Evolutionary conservation across 495 filamentous ascomycete genomes (phyloP).

Genomic region (Mytilinidion resinicola): DNA sequence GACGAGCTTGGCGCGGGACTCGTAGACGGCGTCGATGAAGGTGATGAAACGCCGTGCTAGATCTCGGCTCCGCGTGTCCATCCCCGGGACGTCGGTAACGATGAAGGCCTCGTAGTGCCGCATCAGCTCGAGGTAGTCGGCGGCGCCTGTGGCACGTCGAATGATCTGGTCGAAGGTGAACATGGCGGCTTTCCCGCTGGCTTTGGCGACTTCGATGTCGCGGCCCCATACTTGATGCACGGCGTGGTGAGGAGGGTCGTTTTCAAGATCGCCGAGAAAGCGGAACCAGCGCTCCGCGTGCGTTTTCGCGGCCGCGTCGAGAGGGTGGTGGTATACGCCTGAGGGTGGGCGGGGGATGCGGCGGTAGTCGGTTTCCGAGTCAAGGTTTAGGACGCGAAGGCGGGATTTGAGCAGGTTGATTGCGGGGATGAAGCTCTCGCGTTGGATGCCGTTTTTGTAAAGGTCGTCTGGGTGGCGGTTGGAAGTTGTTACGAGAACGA

Average conservation of each 20-base stretch:
- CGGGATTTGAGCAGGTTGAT: conserved; percentile 82
- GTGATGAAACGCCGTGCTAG: conserved; percentile 91
- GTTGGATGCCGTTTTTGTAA: conserved; percentile 97
- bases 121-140: conserved; percentile 92
- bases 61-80: conserved; percentile 82
- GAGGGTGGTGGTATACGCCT: conserved; percentile 83
- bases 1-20: conserved; percentile 82
- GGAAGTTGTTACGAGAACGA: conserved; percentile 92
- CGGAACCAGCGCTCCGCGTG: conserved; percentile 93
- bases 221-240: conserved; percentile 91
- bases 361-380: conserved; percentile 93
- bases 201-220: conserved; percentile 76
- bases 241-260: conserved; percentile 67
- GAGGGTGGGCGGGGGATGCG: conserved; percentile 92
- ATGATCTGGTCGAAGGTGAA: conserved; percentile 91
- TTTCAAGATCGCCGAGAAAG: conserved; percentile 77
- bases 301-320: conserved; percentile 65
- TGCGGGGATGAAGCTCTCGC: conserved; percentile 88
- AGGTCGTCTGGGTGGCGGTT: conserved; percentile 94
- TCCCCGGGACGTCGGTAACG: conserved; percentile 82
- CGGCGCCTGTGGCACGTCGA: conserved; percentile 77
- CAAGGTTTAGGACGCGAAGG: conserved; percentile 84
- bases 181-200: conserved; percentile 79
- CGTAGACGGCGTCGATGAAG: conserved; percentile 94
- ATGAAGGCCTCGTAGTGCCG: conserved; percentile 87